Percentiles rank a stretch among this genome's conserved stretches.
phyloP scores from a whole-genome alignment of 805 yeast species.

The Candida chilensis region DNA sequence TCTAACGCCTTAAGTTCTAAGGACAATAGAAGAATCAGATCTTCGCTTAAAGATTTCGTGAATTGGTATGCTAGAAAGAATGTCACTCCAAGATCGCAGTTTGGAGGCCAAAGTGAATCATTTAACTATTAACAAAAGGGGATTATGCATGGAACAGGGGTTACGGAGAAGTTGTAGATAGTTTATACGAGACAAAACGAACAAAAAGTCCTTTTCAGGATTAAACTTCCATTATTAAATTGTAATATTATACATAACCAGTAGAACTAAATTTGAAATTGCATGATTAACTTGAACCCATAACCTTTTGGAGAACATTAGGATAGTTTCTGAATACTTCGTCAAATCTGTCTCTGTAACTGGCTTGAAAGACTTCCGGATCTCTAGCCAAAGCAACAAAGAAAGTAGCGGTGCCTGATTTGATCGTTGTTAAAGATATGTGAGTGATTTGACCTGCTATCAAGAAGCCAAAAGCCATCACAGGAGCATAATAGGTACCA shows the following conservation, averaged over 20 bases:
- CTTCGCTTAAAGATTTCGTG: conserved; percentile 67
- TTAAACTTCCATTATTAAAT: no score
- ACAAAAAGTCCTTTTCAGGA: no score
- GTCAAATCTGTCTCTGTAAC: conserved; percentile 61
- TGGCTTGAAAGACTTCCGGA: conserved; percentile 71
- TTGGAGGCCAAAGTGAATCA: conserved; percentile 5
- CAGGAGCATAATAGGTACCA: conserved; percentile 61
- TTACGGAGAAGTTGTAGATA: no score
- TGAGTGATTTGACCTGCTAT: conserved; percentile 71
- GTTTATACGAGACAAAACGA: no score
- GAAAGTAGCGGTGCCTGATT: conserved; percentile 76
- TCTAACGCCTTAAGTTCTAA: conserved; percentile 54
- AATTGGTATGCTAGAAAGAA: conserved; percentile 79
- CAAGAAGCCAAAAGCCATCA: conserved; percentile 65
- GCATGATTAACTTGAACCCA: no score
- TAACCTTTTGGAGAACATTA: conserved; percentile 48
- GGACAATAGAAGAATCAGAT: conserved; percentile 67
- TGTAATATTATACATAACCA: no score
- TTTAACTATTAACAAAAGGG: no score
- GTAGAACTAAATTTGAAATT: no score
- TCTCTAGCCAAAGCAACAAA: conserved; percentile 77
- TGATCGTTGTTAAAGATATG: conserved; percentile 63
- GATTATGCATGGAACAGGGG: no score
- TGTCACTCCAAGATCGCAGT: conserved; percentile 27
- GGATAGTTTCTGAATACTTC: conserved; percentile 61